Percentiles rank a stretch among this genome's conserved stretches.
Evolutionary conservation across 179 eudicot species (phyloP).

Genomic region (Camellia oleifera): DNA sequence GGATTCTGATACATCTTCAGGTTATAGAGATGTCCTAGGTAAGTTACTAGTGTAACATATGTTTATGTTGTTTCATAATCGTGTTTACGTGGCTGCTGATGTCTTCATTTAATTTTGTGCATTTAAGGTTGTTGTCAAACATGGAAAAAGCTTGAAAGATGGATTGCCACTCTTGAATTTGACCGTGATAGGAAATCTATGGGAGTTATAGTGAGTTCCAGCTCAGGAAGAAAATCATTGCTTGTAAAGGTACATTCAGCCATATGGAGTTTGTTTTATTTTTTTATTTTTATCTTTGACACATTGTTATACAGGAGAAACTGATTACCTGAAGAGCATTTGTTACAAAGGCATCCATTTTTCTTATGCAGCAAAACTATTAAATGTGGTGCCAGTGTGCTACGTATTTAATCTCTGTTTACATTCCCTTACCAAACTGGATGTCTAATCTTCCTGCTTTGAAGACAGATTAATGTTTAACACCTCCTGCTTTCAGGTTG

Average conservation of each 20-base stretch:
- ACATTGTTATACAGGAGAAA: no score
- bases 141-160: constrained; percentile 55
- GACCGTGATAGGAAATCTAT: constrained; percentile 97
- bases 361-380: no score
- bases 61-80: background rate
- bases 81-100: background rate
- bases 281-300: no score
- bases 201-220: constrained; percentile 79
- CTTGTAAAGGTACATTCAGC: constrained; percentile 65
- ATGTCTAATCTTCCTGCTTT: no score
- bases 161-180: constrained; percentile 93
- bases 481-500: no score
- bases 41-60: constrained; percentile 26
- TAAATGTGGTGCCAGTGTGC: no score
- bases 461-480: no score
- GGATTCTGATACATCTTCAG: constrained; percentile 36
- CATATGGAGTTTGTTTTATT: no score
- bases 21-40: constrained; percentile 46
- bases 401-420: no score
- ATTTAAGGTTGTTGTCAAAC: constrained; percentile 58
- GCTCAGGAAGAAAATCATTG: constrained; percentile 61
- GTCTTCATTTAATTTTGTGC: background rate
- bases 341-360: no score
- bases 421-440: background rate
- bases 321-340: no score